A percentile compares a stretch with the other conserved stretches of the same genome.
Conservation (phyloP, 116 monocot genomes). For the Dioscorea cayenensis region DNA sequence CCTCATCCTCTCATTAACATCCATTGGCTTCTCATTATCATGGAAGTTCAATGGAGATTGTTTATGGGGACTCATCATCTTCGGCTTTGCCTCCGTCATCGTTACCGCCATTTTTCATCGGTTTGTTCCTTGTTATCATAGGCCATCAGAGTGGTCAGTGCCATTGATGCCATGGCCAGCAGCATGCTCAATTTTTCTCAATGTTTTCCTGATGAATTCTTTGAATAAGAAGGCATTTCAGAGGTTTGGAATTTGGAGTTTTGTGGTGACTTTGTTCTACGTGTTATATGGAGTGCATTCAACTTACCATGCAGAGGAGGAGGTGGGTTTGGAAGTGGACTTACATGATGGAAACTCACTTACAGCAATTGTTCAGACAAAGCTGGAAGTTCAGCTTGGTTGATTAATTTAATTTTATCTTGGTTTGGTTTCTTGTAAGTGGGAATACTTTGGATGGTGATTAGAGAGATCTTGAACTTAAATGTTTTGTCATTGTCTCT, state of each 20-base stretch:
- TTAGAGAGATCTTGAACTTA: no score
- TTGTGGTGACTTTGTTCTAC: slow-evolving; percentile 42
- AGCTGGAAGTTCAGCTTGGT: background rate
- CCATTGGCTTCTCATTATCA: slow-evolving; percentile 49
- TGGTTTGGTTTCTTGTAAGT: no score
- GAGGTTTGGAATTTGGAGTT: slow-evolving; percentile 62
- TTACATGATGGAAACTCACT: background rate
- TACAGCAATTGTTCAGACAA: background rate
- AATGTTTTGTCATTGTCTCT: no score
- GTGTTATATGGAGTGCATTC: slow-evolving; percentile 70
- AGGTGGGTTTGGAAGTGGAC: slow-evolving; percentile 15
- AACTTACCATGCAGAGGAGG: slow-evolving; percentile 53
- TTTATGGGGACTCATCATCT: slow-evolving; percentile 32
- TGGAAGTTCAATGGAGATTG: slow-evolving; percentile 35
- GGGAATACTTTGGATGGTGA: no score
- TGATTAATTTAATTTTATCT: no score
- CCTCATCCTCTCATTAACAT: slow-evolving; percentile 34
- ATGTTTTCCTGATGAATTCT: slow-evolving; percentile 50
- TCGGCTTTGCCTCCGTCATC: slow-evolving; percentile 14
- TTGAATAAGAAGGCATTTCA: slow-evolving; percentile 34
- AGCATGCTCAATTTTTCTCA: slow-evolving; percentile 54
- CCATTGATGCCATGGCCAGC: slow-evolving; percentile 79
- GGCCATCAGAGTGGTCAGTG: slow-evolving; percentile 43
- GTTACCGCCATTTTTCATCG: slow-evolving; percentile 31
- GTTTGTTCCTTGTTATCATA: slow-evolving; percentile 6